phyloP scores from a whole-genome alignment of 805 yeast genomes.

The Ogataea methylovora region DNA sequence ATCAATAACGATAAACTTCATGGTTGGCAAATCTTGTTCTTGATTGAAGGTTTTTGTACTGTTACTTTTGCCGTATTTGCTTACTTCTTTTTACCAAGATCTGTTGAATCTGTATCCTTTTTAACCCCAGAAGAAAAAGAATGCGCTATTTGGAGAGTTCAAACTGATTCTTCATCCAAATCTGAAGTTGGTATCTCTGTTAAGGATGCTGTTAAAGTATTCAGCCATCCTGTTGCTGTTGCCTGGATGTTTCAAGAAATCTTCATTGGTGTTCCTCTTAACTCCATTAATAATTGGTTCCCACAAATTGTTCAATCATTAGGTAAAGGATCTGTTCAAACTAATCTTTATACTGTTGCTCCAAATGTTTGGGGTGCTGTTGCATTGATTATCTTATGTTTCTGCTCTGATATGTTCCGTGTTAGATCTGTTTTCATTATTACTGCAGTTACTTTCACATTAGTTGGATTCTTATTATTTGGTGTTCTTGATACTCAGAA shows the following conservation, averaged over 20 bases:
- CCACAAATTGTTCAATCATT: constrained; percentile 9
- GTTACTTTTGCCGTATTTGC: constrained; percentile 23
- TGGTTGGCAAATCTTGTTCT: constrained; percentile 25
- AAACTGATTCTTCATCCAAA: too few relatives aligned
- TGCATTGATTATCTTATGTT: constrained; percentile 4
- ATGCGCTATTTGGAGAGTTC: constrained; percentile 3
- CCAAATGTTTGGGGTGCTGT: constrained; percentile 12
- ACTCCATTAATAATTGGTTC: too few relatives aligned
- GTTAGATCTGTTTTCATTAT: constrained; percentile 11
- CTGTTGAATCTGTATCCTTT: constrained; percentile 5
- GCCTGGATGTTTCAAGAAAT: constrained; percentile 9
- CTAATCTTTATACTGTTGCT: constrained; percentile 12
- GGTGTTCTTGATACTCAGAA: constrained; percentile 7
- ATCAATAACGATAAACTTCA: constrained; percentile 3
- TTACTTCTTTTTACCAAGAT: constrained; percentile 9
- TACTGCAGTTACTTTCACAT: constrained; percentile 8
- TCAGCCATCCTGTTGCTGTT: constrained; percentile 8
- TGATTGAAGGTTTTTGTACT: constrained; percentile 24
- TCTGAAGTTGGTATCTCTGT: constrained; percentile 4
- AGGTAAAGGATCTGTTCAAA: constrained; percentile 7
- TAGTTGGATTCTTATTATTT: constrained; percentile 8
- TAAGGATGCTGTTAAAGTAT: constrained; percentile 1
- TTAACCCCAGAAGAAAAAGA: constrained; percentile 7
- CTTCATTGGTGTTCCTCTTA: too few relatives aligned
- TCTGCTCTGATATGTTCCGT: constrained; percentile 7